Base-by-base conservation (phyloP, 2,329 filamentous ascomycete species). In the Orbilia blumenaviensis region DNA sequence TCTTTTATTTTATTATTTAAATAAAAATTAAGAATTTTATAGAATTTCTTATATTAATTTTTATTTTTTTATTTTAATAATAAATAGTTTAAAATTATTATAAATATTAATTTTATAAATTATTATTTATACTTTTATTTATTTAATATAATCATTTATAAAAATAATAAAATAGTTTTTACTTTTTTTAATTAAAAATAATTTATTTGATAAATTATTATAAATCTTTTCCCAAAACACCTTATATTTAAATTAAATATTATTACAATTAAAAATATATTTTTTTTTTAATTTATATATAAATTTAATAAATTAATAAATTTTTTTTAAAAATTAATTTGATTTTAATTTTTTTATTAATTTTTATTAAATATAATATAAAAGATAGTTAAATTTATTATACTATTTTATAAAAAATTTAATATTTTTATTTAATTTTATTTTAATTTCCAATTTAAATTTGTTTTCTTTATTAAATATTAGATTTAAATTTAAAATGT, bases 191-290 rank as follows among this genome's bases (percentile, higher is more conserved):
- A 29, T 56, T 23, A 32, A 56, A 27, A 56, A 56, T 29, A 56
- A 32, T 23, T 29, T 29, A 32, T 56, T 23, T 56, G n/a, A 56
- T 56, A 56, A 32, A 7, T 32, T 56, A 50, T 50, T 50, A 50
- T 50, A 21, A 50, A 50, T 21, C 16, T 21, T 50, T 6, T 21
- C 16, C 16, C 25, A 44, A 44, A 44, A 50, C 7, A 50, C 25
- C 7, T 3, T 50, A 21, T 50, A 23, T 21, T 50, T 50, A 50
- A 21, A 25, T 50, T 50, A 50, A 21, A 12, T 50, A 3, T 50
- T 50, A 8, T 23, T 50, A 4, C 25, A 10, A 6, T 21, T 25
- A 50, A 21, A 50, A 23, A 21, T 50, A 9, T 50, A 21, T n/a
- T 21, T 21, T 23, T 50, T 50, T 50, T 21, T 50, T 21, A 25